Percentiles rank a stretch among this genome's conserved stretches.
These are phyloP conservation scores for Mortierella sp. DNA, from an alignment of 371 early-diverging fungal genomes.

Conservation along the genomic window DNA sequence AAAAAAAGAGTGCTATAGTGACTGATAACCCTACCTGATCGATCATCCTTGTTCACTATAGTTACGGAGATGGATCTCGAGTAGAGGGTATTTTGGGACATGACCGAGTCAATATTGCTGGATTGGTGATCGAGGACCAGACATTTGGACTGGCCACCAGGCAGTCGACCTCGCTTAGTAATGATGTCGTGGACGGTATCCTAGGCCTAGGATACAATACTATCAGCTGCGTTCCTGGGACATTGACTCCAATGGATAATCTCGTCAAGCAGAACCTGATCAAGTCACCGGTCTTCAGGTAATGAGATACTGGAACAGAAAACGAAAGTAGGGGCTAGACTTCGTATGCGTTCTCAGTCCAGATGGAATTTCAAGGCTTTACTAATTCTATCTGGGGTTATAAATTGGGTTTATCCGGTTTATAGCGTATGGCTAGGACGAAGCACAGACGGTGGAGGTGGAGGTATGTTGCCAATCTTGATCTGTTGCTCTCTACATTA, in stretches of 20 bases:
- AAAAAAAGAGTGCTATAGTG: no score
- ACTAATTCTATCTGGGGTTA: background rate
- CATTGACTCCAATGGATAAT: constrained; percentile 58
- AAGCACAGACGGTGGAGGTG: constrained; percentile 59
- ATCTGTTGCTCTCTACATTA: background rate
- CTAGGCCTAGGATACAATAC: constrained; percentile 58
- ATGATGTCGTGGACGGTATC: constrained; percentile 59
- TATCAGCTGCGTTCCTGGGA: constrained; percentile 53
- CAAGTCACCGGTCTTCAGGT: constrained; percentile 55
- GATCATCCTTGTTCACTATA: background rate
- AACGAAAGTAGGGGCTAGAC: background rate
- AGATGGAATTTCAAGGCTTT: background rate
- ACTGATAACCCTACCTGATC: background rate
- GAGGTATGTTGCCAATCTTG: constrained; percentile 32
- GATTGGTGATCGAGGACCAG: constrained; percentile 56
- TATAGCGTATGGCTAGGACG: constrained; percentile 58
- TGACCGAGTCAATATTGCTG: constrained; percentile 61
- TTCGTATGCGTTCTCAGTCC: background rate
- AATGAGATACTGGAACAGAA: background rate
- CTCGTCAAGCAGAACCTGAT: constrained; percentile 59
- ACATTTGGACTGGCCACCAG: constrained; percentile 54
- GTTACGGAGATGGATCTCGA: constrained; percentile 66
- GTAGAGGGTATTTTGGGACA: constrained; percentile 58
- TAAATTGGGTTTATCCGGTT: no score
- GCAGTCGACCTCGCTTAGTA: constrained; percentile 50